phyloP scores from a whole-genome alignment of 75 land plant species.

The Ceratopteris richardii region DNA sequence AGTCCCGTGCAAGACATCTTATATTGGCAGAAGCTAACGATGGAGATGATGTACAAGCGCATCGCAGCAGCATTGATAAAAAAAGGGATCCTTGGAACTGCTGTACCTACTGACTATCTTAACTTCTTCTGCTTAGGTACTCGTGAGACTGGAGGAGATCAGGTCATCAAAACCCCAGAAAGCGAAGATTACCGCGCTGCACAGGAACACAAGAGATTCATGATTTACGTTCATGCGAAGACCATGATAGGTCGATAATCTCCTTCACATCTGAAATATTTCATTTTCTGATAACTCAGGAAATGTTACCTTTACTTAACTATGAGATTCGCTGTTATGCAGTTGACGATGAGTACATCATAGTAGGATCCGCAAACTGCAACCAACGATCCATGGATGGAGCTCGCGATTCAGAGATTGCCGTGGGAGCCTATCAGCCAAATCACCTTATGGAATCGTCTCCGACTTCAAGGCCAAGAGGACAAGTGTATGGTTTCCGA shows the following conservation, averaged over 20 bases:
- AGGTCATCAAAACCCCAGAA: conserved; percentile 41
- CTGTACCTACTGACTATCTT: conserved; percentile 57
- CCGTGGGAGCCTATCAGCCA: conserved; percentile 75
- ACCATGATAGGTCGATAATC: conserved; percentile 61
- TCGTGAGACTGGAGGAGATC: conserved; percentile 53
- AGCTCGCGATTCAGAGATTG: conserved; percentile 75
- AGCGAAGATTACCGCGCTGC: conserved; percentile 50
- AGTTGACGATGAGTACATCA: conserved; percentile 77
- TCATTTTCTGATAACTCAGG: neutral
- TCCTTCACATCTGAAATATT: neutral
- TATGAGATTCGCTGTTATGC: neutral
- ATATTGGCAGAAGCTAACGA: conserved; percentile 74
- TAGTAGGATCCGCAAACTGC: conserved; percentile 76
- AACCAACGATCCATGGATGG: conserved; percentile 92
- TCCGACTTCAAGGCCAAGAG: neutral
- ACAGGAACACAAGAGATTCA: conserved; percentile 58
- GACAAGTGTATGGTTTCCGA: conserved; percentile 44
- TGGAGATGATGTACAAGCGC: conserved; percentile 65
- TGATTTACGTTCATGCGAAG: conserved; percentile 86
- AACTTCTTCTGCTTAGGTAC: conserved; percentile 88
- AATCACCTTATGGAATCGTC: conserved; percentile 4
- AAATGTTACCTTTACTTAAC: no score
- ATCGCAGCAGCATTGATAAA: conserved; percentile 47
- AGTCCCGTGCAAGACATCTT: conserved; percentile 63
- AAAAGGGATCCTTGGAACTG: conserved; percentile 11